Conservation (phyloP, 768 basidiomycete genomes). For the Leccinum arenicola region DNA sequence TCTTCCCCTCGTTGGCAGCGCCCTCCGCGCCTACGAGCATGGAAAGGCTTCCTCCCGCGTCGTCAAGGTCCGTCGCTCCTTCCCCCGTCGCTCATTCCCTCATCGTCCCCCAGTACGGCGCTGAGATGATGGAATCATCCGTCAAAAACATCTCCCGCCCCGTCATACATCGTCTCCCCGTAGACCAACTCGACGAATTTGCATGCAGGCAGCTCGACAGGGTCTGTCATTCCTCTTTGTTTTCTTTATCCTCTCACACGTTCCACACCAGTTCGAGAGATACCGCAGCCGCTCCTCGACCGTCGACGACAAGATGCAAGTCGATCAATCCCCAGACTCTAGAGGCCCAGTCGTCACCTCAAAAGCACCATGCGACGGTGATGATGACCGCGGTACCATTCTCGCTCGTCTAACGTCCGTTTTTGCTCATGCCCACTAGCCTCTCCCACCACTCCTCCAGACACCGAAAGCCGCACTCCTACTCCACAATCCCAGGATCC, state of each 20-base stretch:
- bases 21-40: conserved; percentile 73
- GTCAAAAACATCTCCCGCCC: conserved; percentile 79
- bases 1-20: conserved; percentile 66
- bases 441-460: not conserved
- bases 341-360: not conserved
- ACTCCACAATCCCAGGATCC: conserved; percentile 22
- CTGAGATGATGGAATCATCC: conserved; percentile 82
- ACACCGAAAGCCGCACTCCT: conserved; percentile 20
- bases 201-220: conserved; percentile 85
- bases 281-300: conserved; percentile 42
- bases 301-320: conserved; percentile 28
- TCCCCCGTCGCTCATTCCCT: conserved; percentile 11
- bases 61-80: conserved; percentile 59
- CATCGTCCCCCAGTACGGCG: conserved; percentile 62
- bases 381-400: conserved; percentile 3
- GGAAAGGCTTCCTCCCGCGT: conserved; percentile 82
- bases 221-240: conserved; percentile 39
- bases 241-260: not conserved
- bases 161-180: conserved; percentile 76
- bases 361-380: not conserved
- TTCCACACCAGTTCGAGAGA: conserved; percentile 41
- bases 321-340: conserved; percentile 15
- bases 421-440: conserved; percentile 9
- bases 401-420: conserved; percentile 5
- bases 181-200: conserved; percentile 79